These are phyloP conservation scores for Talaromyces sp. DNA, from an alignment of 2,329 filamentous ascomycete genomes.

Conservation along the genomic window DNA sequence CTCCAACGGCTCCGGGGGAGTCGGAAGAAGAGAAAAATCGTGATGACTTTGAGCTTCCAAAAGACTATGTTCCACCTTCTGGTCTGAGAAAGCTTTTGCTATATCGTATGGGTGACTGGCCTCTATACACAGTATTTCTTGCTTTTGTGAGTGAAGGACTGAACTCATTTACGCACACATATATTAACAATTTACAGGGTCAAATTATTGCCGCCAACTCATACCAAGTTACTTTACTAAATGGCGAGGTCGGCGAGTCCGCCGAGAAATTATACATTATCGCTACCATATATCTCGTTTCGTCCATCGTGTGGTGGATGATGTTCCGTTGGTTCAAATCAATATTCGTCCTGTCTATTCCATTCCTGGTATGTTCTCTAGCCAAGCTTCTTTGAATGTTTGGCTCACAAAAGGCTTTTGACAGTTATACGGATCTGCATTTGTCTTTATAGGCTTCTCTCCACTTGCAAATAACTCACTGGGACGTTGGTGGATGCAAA, in stretches of 20 bases:
- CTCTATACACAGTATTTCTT: constrained; percentile 53
- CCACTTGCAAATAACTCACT: constrained; percentile 37
- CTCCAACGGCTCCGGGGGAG: not conserved
- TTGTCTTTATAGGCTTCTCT: constrained; percentile 36
- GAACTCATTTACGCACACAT: not conserved
- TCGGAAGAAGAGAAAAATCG: constrained; percentile 28
- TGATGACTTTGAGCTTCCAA: constrained; percentile 47
- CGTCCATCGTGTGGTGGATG: constrained; percentile 54
- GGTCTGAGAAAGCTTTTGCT: constrained; percentile 47
- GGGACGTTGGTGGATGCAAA: constrained; percentile 46
- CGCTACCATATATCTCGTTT: constrained; percentile 50
- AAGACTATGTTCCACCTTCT: constrained; percentile 47
- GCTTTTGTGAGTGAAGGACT: constrained; percentile 35
- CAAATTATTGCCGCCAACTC: constrained; percentile 58
- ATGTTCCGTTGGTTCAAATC: constrained; percentile 50
- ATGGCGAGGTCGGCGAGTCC: constrained; percentile 52
- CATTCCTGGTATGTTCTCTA: constrained; percentile 40
- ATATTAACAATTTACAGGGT: constrained; percentile 17
- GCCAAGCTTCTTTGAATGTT: not conserved
- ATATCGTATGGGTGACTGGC: constrained; percentile 52
- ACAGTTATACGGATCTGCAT: constrained; percentile 40
- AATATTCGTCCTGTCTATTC: constrained; percentile 48
- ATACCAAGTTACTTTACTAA: constrained; percentile 58
- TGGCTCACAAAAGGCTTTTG: not conserved
- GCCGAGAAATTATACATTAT: constrained; percentile 52